Base-by-base conservation (phyloP, 2,329 filamentous ascomycete genomes). In the Diaporthe caulivora region DNA sequence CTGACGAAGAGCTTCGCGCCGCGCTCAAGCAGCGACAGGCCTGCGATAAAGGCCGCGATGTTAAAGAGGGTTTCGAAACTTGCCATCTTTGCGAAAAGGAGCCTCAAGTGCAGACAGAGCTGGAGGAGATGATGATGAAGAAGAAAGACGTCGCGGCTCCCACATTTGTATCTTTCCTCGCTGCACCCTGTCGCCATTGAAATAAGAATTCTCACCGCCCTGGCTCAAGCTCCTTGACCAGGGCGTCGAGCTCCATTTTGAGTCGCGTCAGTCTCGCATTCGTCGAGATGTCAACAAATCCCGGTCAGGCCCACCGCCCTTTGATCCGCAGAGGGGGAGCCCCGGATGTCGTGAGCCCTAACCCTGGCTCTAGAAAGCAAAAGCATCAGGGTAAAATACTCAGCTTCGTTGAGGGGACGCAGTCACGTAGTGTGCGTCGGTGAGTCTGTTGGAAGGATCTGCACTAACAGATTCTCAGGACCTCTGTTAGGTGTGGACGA, bases 1-100 rank as follows among this genome's bases (percentile, higher is more conserved):
- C 87, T 84, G 74, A 89, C 82, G 78, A 89, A 89, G 68, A 85
- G 85, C 77, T 89, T 87, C 29, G 87, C 86, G 11, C 87, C 87
- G 74, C 80, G 85, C 75, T 89, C 87, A 49, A 89, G 83, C 15
- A 89, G 77, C 75, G 88, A 88, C 0, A 88, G 80, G 1, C 83
- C 82, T 15, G 82, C 81, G 55, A 87, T 78, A 71, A 88, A 86
- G 34, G 80, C 80, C 21, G 81, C 82, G 49, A 82, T 76, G 74
- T 86, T 85, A 78, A 84, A 87, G 34, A 73, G 31, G 51, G 74
- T 65, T 17, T 75, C 73, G 10, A 64, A 58, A 26, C 17, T 31
- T 44, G 47, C 65, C 75, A 76, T 75, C 4, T 67, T 58, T 55
- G 37, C 57, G 24, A 18, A 31, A 31, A 29, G 29, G 24, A 2